These are phyloP conservation scores for Pseudogymnoascus sp. DNA, from an alignment of 2,329 filamentous ascomycete species.

Conservation along the genomic window DNA sequence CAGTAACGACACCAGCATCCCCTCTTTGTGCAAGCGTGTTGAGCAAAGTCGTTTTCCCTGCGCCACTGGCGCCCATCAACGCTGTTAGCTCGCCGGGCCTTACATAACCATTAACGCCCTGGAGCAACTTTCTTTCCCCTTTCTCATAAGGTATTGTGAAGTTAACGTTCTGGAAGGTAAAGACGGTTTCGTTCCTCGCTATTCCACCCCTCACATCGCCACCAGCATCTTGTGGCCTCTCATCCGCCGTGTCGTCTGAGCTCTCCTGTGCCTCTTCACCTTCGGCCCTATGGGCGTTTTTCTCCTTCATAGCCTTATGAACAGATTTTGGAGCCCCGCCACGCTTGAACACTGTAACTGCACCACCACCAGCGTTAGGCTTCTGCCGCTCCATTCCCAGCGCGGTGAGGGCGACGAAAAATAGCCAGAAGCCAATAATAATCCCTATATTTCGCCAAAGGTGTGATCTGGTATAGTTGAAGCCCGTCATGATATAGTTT, in stretches of 20 bases:
- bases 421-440: constrained; percentile 40
- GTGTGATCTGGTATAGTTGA: constrained; percentile 46
- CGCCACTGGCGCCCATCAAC: constrained; percentile 54
- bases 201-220: constrained; percentile 37
- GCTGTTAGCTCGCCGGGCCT: constrained; percentile 53
- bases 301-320: constrained; percentile 44
- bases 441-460: constrained; percentile 53
- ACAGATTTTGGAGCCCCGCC: constrained; percentile 53
- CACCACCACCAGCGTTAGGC: constrained; percentile 49
- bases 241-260: constrained; percentile 14
- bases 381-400: constrained; percentile 41
- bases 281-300: constrained; percentile 17
- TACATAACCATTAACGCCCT: constrained; percentile 54
- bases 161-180: constrained; percentile 49
- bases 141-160: constrained; percentile 65
- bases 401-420: constrained; percentile 37
- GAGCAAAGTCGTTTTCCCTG: constrained; percentile 58
- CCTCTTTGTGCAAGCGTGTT: constrained; percentile 56
- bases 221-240: constrained; percentile 20
- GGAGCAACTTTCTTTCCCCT: constrained; percentile 49
- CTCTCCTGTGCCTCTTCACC: constrained; percentile 26
- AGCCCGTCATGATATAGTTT: constrained; percentile 47
- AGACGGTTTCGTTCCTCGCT: constrained; percentile 52
- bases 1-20: constrained; percentile 55
- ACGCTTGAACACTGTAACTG: constrained; percentile 54